Evolutionary conservation across 148 eudicot genomes (phyloP).

Genomic region (Silene latifolia): DNA sequence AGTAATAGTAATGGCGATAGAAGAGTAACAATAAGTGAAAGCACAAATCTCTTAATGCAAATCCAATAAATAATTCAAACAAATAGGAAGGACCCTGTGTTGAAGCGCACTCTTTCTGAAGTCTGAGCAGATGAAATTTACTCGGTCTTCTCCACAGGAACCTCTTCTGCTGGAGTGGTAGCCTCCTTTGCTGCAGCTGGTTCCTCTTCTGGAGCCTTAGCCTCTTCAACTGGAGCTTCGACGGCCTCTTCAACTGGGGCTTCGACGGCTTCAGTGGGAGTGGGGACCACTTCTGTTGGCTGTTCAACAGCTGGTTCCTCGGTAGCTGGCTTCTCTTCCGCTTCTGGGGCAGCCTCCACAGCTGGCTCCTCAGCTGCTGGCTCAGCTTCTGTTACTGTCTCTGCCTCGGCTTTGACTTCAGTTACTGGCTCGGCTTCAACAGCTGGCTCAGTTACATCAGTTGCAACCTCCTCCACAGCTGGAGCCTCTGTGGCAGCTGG

Average conservation of each 20-base stretch:
- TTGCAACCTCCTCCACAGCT: background rate
- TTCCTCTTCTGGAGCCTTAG: background rate
- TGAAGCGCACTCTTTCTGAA: background rate
- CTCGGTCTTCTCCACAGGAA: background rate
- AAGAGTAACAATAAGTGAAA: background rate
- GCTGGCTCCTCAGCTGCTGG: background rate
- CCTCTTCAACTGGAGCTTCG: background rate
- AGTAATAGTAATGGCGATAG: background rate
- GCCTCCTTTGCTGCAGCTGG: background rate
- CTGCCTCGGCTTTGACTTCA: constrained; percentile 1
- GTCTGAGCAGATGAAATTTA: background rate
- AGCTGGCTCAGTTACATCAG: background rate
- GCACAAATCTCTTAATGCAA: background rate
- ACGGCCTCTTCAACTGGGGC: background rate
- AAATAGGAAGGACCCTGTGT: background rate
- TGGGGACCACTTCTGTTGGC: background rate
- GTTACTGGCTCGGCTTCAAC: background rate
- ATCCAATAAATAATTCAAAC: background rate
- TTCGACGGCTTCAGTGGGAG: background rate
- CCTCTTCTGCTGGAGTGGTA: background rate
- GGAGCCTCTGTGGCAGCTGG: background rate
- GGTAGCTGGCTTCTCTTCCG: constrained; percentile 3
- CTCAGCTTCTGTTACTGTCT: background rate
- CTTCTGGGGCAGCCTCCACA: constrained; percentile 2
- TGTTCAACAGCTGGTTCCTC: constrained; percentile 7